Evolutionary conservation across 495 filamentous ascomycete genomes (phyloP), one percentile per base, ranked within the genome.

Genomic region (Podospora tetraspora): DNA sequence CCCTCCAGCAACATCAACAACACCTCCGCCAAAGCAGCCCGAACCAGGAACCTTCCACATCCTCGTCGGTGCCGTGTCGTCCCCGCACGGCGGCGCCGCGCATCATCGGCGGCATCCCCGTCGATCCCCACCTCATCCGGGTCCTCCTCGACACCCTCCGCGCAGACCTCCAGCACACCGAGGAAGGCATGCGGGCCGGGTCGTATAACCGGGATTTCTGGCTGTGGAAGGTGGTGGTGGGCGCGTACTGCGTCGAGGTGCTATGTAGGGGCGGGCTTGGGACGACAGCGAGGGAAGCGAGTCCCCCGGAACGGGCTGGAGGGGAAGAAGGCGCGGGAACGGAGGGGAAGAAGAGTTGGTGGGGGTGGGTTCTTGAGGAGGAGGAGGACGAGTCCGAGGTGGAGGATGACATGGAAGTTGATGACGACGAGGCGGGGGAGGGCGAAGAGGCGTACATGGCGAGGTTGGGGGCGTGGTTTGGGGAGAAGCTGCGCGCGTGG

Each of bases 151-250:
- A 73, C 23, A 71, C 66, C 3, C 63, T 74, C 10, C 23, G 67
- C 7, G 64, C 56, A 0, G 69, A 74, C 21, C 34, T 72, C 5
- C n/a, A n/a, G 10, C 68, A 70, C 34, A 75, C 74, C 5, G 74
- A 75, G 57, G 66, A 68, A 24, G 69, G 68, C 16, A 73, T 75
- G 71, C 64, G 66, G 8, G 29, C 63, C 29, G 73, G 73, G 27
- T 57, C 66, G 11, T 71, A 73, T 13, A 73, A 67, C 63, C 57
- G 59, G 19, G 73, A 75, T 56, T 21, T 71, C 23, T 75, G 70
- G 70, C 11, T 72, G 8, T 74, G 72, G 72, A 68, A 67, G 56
- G 66, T 66, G 12, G 22, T 70, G 3, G 56, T 73, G 21, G 71
- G 71, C 10, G 71, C 59, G 21, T 73, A 70, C 9, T 27, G 62